A percentile compares a stretch with the other conserved stretches of the same genome.
Conservation (phyloP, 1,284 basidiomycete species). For the Tylopilus sp. region DNA sequence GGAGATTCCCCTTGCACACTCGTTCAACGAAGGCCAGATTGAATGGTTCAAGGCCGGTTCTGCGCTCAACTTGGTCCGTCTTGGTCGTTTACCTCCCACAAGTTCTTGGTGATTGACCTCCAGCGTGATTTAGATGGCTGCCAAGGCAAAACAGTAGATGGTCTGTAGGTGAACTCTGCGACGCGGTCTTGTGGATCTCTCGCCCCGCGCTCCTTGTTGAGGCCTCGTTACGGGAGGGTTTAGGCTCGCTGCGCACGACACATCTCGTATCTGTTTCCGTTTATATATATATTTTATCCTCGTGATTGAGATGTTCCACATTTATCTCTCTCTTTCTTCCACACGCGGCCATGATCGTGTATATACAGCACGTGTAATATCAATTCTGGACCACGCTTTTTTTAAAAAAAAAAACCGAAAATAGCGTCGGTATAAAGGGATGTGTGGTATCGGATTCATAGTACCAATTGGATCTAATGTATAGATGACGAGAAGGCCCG, state of each 20-base stretch:
- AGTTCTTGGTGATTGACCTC: constrained; percentile 32
- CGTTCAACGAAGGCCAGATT: constrained; percentile 87
- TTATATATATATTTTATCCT: not conserved
- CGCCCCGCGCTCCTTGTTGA: constrained; percentile 7
- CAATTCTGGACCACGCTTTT: constrained; percentile 9
- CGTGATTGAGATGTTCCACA: not conserved
- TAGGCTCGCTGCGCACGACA: not conserved
- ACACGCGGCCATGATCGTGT: constrained; percentile 11
- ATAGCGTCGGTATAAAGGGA: too few relatives aligned
- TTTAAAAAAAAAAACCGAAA: not conserved
- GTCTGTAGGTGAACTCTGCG: constrained; percentile 3
- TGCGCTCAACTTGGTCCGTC: constrained; percentile 72
- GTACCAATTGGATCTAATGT: too few relatives aligned
- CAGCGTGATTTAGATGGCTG: constrained; percentile 39
- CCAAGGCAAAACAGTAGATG: constrained; percentile 47
- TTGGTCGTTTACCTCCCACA: not conserved
- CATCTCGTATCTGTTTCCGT: not conserved
- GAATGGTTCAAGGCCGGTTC: constrained; percentile 94
- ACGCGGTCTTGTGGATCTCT: not conserved
- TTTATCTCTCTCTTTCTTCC: not conserved
- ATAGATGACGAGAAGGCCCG: too few relatives aligned
- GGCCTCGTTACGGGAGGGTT: too few relatives aligned
- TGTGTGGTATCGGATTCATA: too few relatives aligned
- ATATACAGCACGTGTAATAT: constrained; percentile 29
- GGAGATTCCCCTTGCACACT: constrained; percentile 69